Base-by-base conservation (phyloP, 202 grass and related monocot genomes). In the Schoenoplectus tabernaemontani region DNA sequence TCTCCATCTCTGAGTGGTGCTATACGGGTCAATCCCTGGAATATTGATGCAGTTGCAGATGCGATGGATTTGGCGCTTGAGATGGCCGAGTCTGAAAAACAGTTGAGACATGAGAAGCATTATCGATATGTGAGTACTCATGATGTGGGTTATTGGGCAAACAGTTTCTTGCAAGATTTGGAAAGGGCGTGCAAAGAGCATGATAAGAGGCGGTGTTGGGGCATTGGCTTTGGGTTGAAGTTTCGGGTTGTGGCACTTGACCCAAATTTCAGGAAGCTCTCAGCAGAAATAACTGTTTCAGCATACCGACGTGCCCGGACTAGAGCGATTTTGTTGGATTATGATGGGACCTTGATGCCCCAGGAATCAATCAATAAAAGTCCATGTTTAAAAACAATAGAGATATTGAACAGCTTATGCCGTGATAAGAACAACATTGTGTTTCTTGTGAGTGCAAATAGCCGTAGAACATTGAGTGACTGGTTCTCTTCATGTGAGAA, bases 161-260 rank as follows among this genome's bases (percentile, higher is more conserved):
- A 96, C 38, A 96, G 93, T 66, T 96, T 96, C 86, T 26, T 96
- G 84, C 88, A 87, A 38, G 93, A 96, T 81, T 84, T 96, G 83
- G 80, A 84, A 61, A 86, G 90, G 80, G 90, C 78, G 17, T 96
- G 93, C 42, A 89, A 58, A 9, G 93, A 93, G 38, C 93, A 96
- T 34, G 85, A 87, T 82, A 89, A 44, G 71, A 88, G 84, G 79
- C 86, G 93, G 7, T 93, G 88, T 63, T 96, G 93, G 93, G 93
- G 90, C 15, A 96, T 96, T 62, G 93, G 93, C 9, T 96, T 96
- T 3, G 93, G 93, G 46, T 87, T 96, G 1, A 79, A 78, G 44
- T n/a, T n/a, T n/a, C n/a, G n/a, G n/a, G n/a, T n/a, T n/a, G n/a
- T n/a, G n/a, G n/a, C n/a, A n/a, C n/a, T 96, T 11, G 93, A 96